Evolutionary conservation across 73 alveolate species (phyloP).

Genomic region (Blepharisma japonicum): DNA sequence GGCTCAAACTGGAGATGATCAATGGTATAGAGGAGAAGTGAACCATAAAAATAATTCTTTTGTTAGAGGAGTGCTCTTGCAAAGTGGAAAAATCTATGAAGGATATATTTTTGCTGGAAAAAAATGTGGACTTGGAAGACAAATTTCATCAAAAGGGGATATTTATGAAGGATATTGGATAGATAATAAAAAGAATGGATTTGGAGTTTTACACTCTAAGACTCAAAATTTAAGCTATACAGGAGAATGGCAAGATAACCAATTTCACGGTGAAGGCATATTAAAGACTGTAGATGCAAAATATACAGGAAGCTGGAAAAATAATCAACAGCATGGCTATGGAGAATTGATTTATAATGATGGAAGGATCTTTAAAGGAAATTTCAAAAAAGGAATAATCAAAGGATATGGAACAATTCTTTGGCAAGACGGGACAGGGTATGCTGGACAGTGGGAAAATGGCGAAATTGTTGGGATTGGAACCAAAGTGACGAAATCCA

Average conservation of each 20-base stretch:
- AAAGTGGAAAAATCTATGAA: background rate
- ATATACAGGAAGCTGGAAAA: constrained; percentile 60
- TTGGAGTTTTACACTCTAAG: background rate
- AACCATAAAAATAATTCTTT: background rate
- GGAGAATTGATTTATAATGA: constrained; percentile 43
- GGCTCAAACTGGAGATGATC: background rate
- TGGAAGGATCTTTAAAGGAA: constrained; percentile 33
- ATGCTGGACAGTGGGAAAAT: constrained; percentile 19
- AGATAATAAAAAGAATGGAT: background rate
- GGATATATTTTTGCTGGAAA: background rate
- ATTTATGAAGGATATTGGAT: constrained; percentile 1
- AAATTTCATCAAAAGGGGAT: background rate
- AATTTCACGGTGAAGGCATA: constrained; percentile 62
- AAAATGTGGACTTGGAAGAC: constrained; percentile 10
- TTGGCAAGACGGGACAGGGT: constrained; percentile 7
- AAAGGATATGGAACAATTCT: constrained; percentile 21
- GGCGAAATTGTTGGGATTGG: constrained; percentile 11
- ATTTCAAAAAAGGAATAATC: background rate
- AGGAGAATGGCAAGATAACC: constrained; percentile 55
- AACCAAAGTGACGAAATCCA: background rate
- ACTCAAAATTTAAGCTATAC: constrained; percentile 34
- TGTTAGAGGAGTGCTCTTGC: constrained; percentile 5
- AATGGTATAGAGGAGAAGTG: background rate
- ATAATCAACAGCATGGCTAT: constrained; percentile 68
- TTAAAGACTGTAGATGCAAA: constrained; percentile 60